Base-by-base conservation (phyloP, 2,329 filamentous ascomycete species). In the Aspergillus spinulosporus region DNA sequence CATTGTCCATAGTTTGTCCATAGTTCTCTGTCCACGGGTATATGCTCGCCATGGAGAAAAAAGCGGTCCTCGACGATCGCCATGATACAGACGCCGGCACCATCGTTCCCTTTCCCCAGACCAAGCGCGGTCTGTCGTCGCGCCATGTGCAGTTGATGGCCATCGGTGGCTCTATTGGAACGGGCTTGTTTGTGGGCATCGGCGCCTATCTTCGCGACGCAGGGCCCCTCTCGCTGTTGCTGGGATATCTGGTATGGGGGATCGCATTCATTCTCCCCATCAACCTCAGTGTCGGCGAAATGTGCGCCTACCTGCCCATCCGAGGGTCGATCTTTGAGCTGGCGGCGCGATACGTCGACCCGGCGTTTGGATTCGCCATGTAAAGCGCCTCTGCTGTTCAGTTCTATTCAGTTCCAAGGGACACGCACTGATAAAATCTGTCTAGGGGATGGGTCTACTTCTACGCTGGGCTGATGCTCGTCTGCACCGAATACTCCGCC, bases 281-380 rank as follows among this genome's bases (percentile, higher is more conserved):
- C 29, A 69, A 72, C 59, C 59, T 71, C 21, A 65, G 64, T 26
- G 64, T 69, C n/a, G 67, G 66, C 0, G 66, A 69, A 36, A 68
- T 69, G 66, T 62, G 59, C 40, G 63, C 66, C 61, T 59, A 70
- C 68, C 54, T 73, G 63, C 54, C 73, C 61, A 72, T 82, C 15
- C 77, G 74, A 29, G 79, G 79, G 32, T 75, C 72, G 0, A 78
- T 79, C 49, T 76, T 78, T 6, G 67, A 78, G 62, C 64, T 81
- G 72, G 71, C 79, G 55, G 68, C 79, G 63, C 71, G 79, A 65
- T 75, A 81, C 63, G 69, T 78, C 9, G 79, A 81, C 60, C 78
- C 77, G 5, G 77, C 76, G 0, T 69, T 77, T 54, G 76, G 74
- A 4, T 74, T 75, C 63, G 74, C 74, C 28, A 70, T 72, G 61